Evolutionary conservation across 169 alveolate genomes (phyloP).

Genomic region (Cryptosporidium ubiquitum): DNA sequence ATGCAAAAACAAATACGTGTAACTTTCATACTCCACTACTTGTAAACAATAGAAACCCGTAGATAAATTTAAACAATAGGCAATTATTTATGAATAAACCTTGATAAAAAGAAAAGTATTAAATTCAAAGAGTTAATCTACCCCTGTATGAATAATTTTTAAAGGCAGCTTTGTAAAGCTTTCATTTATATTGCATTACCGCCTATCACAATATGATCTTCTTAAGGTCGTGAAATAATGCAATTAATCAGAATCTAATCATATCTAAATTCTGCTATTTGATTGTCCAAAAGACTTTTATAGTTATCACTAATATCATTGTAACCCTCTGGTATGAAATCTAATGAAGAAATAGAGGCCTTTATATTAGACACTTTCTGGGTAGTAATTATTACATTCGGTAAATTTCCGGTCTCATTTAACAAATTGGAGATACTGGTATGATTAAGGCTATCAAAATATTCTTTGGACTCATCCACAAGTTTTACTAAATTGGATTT

Average conservation of each 20-base stretch:
- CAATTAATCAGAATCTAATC: not conserved
- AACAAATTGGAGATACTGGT: not conserved
- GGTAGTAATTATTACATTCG: not conserved
- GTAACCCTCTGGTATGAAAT: constrained; percentile 10
- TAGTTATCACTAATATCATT: not conserved
- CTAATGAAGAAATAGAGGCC: constrained; percentile 2
- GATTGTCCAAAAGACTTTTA: not conserved
- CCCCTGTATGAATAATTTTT: too few relatives aligned
- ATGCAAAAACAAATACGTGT: too few relatives aligned
- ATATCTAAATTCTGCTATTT: not conserved
- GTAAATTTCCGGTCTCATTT: not conserved
- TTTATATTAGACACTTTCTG: constrained; percentile 16
- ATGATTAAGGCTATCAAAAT: not conserved
- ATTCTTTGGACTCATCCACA: not conserved
- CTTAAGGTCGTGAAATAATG: not conserved
- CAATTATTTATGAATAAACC: too few relatives aligned
- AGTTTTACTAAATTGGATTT: not conserved
- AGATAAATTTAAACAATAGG: too few relatives aligned
- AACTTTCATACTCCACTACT: too few relatives aligned
- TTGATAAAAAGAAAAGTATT: too few relatives aligned
- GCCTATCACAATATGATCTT: not conserved
- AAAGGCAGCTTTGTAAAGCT: too few relatives aligned
- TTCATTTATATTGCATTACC: too few relatives aligned
- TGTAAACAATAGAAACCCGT: too few relatives aligned
- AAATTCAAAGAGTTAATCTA: not conserved